Evolutionary conservation across 371 early-diverging fungal species (phyloP).

Genomic region (Fennellomyces sp.): DNA sequence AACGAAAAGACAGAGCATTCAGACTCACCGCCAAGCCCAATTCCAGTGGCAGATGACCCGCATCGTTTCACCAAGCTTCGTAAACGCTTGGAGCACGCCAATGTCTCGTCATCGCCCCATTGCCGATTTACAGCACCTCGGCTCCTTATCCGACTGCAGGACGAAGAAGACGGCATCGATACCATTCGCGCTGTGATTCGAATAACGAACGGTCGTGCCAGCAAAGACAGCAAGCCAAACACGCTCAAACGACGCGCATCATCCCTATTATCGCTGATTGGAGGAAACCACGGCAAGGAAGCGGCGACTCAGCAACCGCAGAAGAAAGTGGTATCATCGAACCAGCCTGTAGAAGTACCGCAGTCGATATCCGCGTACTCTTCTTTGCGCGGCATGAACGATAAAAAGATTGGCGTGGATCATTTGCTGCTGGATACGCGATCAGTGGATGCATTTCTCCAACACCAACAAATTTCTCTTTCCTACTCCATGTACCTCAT

Average conservation of each 20-base stretch:
- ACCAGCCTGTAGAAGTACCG: slow-evolving; percentile 12
- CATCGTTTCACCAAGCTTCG: slow-evolving; percentile 41
- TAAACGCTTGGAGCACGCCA: slow-evolving; percentile 42
- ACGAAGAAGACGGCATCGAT: slow-evolving; percentile 49
- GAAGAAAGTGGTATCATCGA: not conserved
- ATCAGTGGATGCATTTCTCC: slow-evolving; percentile 52
- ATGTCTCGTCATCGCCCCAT: slow-evolving; percentile 63
- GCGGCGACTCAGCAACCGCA: not conserved
- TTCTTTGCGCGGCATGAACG: slow-evolving; percentile 33
- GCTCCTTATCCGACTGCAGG: slow-evolving; percentile 52
- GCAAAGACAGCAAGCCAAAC: not conserved
- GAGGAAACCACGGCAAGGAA: slow-evolving; percentile 2
- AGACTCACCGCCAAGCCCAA: too few relatives aligned
- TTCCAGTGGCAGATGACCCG: slow-evolving; percentile 16
- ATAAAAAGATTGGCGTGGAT: slow-evolving; percentile 60
- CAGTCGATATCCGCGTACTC: slow-evolving; percentile 43
- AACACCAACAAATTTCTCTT: slow-evolving; percentile 62
- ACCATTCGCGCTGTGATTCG: slow-evolving; percentile 22
- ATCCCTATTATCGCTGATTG: slow-evolving; percentile 15
- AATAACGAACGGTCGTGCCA: not conserved
- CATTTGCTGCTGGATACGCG: slow-evolving; percentile 62
- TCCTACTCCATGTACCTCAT: slow-evolving; percentile 55
- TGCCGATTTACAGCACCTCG: slow-evolving; percentile 60
- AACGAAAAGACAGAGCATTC: not conserved
- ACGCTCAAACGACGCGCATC: slow-evolving; percentile 10